These are phyloP conservation scores for Pythium volutum DNA, from an alignment of 352 stramenopile genomes.

Conservation along the genomic window DNA sequence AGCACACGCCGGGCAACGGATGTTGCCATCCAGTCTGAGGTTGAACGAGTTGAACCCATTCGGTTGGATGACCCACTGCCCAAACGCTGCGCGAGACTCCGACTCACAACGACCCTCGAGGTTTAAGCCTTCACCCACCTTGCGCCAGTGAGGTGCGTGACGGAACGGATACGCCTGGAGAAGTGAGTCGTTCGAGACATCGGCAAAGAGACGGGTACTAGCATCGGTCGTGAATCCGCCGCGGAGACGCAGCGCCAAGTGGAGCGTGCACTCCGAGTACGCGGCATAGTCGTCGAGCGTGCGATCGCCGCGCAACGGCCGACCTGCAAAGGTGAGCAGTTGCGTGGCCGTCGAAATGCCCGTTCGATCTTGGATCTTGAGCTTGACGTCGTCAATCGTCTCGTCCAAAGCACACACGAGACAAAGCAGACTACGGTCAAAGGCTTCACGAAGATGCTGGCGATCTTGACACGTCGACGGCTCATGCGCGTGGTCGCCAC, in stretches of 20 bases:
- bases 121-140: constrained; percentile 21
- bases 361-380: neutral
- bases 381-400: constrained; percentile 3
- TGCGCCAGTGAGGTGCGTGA: constrained; percentile 20
- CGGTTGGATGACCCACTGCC: constrained; percentile 21
- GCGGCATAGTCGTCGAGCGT: neutral
- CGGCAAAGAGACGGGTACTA: neutral
- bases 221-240: neutral
- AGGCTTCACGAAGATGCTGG: neutral
- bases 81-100: constrained; percentile 14
- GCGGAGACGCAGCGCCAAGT: neutral
- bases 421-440: neutral
- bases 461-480: neutral
- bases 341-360: neutral
- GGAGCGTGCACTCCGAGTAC: neutral
- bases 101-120: constrained; percentile 31
- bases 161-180: neutral
- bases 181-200: constrained; percentile 2
- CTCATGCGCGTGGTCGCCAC: neutral
- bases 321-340: neutral
- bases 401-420: neutral
- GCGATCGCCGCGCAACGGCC: neutral
- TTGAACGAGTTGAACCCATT: constrained; percentile 25
- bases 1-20: constrained; percentile 22
- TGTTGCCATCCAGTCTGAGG: constrained; percentile 14